Conservation (phyloP, 176 grass and related monocot genomes). For the Triticum turgidum region DNA sequence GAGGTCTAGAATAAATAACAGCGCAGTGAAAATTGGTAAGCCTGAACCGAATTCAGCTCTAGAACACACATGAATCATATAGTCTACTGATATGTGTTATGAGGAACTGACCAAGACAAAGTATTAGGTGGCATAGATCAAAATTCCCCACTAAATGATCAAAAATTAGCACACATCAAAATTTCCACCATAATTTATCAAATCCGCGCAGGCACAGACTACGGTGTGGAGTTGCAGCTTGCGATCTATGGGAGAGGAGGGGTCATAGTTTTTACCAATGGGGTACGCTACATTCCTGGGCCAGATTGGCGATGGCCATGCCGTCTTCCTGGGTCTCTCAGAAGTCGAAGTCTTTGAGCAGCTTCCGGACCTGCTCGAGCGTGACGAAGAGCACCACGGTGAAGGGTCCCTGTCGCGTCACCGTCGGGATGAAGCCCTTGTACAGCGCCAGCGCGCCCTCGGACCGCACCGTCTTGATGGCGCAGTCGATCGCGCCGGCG, state of each 20-base stretch:
- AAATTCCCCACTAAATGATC: background rate
- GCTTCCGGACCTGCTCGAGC: constrained; percentile 95
- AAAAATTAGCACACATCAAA: background rate
- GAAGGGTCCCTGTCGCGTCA: constrained; percentile 89
- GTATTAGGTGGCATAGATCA: background rate
- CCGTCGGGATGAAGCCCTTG: constrained; percentile 94
- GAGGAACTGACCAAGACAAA: constrained; percentile 1
- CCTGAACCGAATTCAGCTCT: background rate
- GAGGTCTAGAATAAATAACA: background rate
- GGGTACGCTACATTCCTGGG: background rate
- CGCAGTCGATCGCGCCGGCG: constrained; percentile 82
- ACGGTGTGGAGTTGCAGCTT: background rate
- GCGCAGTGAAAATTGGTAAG: background rate
- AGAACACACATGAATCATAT: background rate
- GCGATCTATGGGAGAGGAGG: background rate
- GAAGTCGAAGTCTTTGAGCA: constrained; percentile 79
- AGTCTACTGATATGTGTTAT: background rate
- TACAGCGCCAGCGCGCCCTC: constrained; percentile 80
- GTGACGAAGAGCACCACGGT: constrained; percentile 97
- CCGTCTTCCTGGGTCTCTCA: background rate
- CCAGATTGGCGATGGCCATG: background rate
- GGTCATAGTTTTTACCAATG: background rate
- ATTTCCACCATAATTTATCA: constrained; percentile 11
- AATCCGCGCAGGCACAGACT: background rate
- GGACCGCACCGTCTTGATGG: constrained; percentile 61